Evolutionary conservation across 2,329 filamentous ascomycete genomes (phyloP).

Genomic region (Fusarium algeriense): DNA sequence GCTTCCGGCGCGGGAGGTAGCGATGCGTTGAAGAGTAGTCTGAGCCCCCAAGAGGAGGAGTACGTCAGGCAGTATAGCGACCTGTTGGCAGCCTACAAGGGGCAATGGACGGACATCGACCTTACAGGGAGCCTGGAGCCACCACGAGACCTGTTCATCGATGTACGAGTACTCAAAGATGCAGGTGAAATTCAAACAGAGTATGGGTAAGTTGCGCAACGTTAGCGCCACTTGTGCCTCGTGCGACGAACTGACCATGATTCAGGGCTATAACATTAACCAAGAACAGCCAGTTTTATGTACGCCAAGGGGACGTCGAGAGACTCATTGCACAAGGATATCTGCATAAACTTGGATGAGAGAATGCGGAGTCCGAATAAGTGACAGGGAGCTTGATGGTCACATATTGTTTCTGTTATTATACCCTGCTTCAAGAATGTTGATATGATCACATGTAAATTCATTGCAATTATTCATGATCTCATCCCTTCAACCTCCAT

Average conservation of each 20-base stretch:
- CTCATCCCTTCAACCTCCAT: not conserved
- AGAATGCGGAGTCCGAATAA: not conserved
- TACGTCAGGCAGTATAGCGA: conserved; percentile 94
- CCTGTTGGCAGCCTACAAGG: conserved; percentile 94
- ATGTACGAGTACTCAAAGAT: conserved; percentile 95
- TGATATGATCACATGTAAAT: conserved; percentile 20
- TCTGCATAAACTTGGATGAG: conserved; percentile 86
- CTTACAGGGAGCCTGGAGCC: conserved; percentile 93
- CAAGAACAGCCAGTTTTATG: conserved; percentile 98
- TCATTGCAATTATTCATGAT: not conserved
- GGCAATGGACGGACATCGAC: conserved; percentile 98
- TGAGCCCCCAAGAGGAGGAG: conserved; percentile 96
- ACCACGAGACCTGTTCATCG: conserved; percentile 95
- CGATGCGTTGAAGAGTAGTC: conserved; percentile 73
- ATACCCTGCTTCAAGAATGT: conserved; percentile 29
- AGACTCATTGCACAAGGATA: conserved; percentile 94
- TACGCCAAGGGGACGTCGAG: conserved; percentile 95
- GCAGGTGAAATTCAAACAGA: conserved; percentile 99
- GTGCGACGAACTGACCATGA: conserved; percentile 32
- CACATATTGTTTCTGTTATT: conserved; percentile 22
- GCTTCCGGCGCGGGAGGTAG: conserved; percentile 47
- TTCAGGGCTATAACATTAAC: conserved; percentile 91
- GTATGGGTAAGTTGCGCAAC: conserved; percentile 80
- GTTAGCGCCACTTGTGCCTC: not conserved
- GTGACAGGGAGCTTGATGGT: not conserved